These are phyloP conservation scores for Alternaria burnsii DNA, from an alignment of 2,329 filamentous ascomycete species.

Conservation along the genomic window DNA sequence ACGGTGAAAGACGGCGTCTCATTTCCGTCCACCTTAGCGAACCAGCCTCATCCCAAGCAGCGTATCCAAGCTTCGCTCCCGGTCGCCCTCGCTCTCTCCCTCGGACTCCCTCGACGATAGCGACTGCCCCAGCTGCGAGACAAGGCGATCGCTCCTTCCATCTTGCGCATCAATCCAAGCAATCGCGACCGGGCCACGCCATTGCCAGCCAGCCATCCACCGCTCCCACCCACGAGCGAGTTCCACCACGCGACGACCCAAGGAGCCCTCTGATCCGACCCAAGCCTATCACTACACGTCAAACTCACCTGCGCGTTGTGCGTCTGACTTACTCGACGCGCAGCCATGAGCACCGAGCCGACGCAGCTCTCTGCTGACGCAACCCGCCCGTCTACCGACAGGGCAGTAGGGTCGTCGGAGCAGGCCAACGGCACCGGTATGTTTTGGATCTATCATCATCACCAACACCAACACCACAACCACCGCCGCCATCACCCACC, in stretches of 20 bases:
- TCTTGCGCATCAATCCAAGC: conserved; percentile 36
- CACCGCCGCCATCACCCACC: background rate
- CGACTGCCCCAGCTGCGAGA: conserved; percentile 30
- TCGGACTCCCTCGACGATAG: conserved; percentile 31
- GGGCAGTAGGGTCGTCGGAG: conserved; percentile 34
- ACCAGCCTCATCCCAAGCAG: conserved; percentile 48
- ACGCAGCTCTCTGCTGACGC: conserved; percentile 38
- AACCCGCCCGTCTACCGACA: conserved; percentile 40
- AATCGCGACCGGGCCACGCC: conserved; percentile 30
- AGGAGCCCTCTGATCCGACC: conserved; percentile 11
- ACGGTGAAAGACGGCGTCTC: conserved; percentile 44
- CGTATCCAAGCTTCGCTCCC: conserved; percentile 33
- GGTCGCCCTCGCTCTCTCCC: conserved; percentile 33
- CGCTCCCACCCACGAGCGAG: conserved; percentile 23
- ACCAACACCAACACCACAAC: too few relatives aligned
- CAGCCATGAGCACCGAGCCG: conserved; percentile 50
- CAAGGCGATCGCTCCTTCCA: conserved; percentile 36
- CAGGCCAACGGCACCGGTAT: conserved; percentile 48
- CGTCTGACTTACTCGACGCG: conserved; percentile 28
- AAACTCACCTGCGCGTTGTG: conserved; percentile 21
- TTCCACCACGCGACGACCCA: conserved; percentile 21
- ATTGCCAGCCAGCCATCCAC: conserved; percentile 28
- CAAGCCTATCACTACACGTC: conserved; percentile 24
- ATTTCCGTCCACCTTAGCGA: conserved; percentile 49
- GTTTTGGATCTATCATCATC: conserved; percentile 19